A percentile compares a stretch with the other conserved stretches of the same genome.
Conservation (phyloP, 1,284 basidiomycete genomes). For the Cutaneotrichosporon cutaneum region DNA sequence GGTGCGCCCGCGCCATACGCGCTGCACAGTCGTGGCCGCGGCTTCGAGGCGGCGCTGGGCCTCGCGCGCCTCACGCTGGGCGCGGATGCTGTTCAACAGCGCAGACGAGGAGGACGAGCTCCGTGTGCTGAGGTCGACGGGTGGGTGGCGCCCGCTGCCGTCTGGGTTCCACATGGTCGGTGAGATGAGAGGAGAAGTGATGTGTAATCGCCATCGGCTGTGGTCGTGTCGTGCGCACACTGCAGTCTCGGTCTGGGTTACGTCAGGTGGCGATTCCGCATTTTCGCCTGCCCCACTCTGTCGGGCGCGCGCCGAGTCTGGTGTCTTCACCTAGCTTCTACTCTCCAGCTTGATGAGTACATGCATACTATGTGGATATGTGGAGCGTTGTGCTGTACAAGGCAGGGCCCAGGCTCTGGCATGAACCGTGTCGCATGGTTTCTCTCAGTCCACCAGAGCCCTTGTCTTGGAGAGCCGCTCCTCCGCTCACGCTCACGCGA, state of each 20-base stretch:
- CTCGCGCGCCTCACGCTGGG: constrained; percentile 44
- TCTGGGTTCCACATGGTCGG: constrained; percentile 26
- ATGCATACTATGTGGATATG: too few species aligned
- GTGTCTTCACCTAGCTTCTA: too few species aligned
- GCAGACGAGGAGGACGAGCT: constrained; percentile 40
- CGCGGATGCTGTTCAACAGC: constrained; percentile 37
- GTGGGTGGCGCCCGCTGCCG: constrained; percentile 17
- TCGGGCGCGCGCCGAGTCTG: too few species aligned
- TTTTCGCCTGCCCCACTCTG: not conserved
- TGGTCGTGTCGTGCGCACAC: not conserved
- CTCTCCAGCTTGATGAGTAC: too few species aligned
- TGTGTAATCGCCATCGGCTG: not conserved
- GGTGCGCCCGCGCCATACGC: constrained; percentile 44
- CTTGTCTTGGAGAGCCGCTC: too few species aligned
- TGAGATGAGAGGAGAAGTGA: not conserved
- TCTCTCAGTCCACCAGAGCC: too few species aligned
- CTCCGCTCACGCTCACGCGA: too few species aligned
- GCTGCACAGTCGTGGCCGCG: constrained; percentile 41
- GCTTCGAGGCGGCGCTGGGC: constrained; percentile 32
- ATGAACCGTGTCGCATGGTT: too few species aligned
- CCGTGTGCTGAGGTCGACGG: constrained; percentile 44
- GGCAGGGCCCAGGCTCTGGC: too few species aligned
- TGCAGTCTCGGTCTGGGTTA: not conserved
- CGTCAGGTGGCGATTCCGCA: not conserved
- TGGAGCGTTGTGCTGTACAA: too few species aligned